A percentile compares a stretch with the other conserved stretches of the same genome.
Conservation (phyloP, 2,329 filamentous ascomycete genomes). For the Chaetomium globosum region DNA sequence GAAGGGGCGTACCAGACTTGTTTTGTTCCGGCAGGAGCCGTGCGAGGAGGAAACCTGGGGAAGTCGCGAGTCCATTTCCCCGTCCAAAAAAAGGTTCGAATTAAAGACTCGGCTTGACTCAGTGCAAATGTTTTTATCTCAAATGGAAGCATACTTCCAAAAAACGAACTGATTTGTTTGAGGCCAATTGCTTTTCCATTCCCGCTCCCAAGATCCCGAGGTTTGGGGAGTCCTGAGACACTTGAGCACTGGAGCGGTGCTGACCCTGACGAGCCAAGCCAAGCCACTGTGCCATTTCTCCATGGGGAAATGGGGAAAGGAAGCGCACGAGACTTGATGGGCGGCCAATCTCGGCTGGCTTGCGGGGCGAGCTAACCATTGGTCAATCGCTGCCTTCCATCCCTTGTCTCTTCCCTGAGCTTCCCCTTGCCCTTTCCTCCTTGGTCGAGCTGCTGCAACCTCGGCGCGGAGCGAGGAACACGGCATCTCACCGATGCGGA, state of each 20-base stretch:
- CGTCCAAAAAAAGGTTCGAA: not conserved
- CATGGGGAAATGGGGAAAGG: constrained; percentile 12
- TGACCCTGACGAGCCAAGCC: not conserved
- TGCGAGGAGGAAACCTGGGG: constrained; percentile 4
- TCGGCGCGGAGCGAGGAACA: not conserved
- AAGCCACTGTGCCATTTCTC: constrained; percentile 10
- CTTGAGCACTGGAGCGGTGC: not conserved
- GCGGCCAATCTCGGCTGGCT: constrained; percentile 20
- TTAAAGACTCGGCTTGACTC: not conserved
- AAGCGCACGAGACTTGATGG: constrained; percentile 1
- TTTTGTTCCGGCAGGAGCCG: constrained; percentile 21
- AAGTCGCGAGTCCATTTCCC: not conserved
- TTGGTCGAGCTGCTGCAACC: not conserved
- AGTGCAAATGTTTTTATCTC: not conserved
- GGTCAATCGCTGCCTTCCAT: constrained; percentile 15
- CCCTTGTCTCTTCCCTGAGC: constrained; percentile 2
- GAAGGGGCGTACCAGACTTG: constrained; percentile 12
- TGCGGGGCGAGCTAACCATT: constrained; percentile 8
- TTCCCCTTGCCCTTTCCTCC: constrained; percentile 1
- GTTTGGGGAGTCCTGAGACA: not conserved
- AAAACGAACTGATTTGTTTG: not conserved
- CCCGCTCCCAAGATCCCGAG: not conserved
- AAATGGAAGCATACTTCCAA: not conserved
- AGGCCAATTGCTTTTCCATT: not conserved
- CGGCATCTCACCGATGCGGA: not conserved